phyloP scores from a whole-genome alignment of 306 rosid genomes.

The Rubus parviflorus region DNA sequence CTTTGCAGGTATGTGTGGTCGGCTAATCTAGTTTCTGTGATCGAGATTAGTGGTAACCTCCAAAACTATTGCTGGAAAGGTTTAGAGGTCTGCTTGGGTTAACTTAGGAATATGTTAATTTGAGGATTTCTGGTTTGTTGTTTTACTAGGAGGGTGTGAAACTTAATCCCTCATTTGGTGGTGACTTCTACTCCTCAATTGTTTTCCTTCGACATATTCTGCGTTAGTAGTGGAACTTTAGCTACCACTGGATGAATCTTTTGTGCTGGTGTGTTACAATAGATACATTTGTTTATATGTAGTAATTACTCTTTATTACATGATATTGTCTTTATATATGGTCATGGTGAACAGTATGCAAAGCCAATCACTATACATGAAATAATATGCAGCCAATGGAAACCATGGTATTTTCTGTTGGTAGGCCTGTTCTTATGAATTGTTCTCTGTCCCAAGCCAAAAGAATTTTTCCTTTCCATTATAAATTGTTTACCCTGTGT shows the following conservation, averaged over 20 bases:
- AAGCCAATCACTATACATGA: neutral
- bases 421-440: neutral
- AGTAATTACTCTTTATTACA: neutral
- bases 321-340: neutral
- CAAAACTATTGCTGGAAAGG: neutral
- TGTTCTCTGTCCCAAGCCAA: neutral
- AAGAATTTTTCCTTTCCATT: neutral
- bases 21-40: neutral
- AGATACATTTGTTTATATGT: neutral
- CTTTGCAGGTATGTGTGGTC: neutral
- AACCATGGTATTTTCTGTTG: neutral
- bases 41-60: neutral
- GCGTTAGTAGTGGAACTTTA: constrained; percentile 4
- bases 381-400: neutral
- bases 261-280: neutral
- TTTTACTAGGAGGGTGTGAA: constrained; percentile 2
- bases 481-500: constrained; percentile 7
- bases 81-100: neutral
- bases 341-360: neutral
- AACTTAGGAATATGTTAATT: neutral
- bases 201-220: neutral
- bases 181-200: neutral
- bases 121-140: neutral
- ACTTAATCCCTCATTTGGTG: neutral
- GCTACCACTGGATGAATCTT: neutral